Conservation (phyloP, 768 basidiomycete genomes). For the Pulveroboletus sp. region DNA sequence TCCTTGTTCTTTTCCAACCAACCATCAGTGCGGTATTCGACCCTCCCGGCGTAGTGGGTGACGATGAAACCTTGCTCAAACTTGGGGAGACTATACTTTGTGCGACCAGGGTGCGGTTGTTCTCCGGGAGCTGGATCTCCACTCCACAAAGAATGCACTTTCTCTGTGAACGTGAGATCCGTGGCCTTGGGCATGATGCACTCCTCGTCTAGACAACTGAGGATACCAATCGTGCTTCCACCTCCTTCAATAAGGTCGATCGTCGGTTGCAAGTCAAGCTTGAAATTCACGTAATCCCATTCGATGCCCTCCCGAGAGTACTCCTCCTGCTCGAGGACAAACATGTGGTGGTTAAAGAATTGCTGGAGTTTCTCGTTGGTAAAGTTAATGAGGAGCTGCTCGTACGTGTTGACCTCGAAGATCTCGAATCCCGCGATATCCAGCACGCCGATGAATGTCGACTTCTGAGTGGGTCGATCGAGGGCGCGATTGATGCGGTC, state of each 20-base stretch:
- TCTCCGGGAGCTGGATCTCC: conserved; percentile 40
- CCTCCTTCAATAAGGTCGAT: conserved; percentile 95
- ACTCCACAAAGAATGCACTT: conserved; percentile 77
- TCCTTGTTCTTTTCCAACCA: conserved; percentile 99
- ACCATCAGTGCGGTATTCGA: conserved; percentile 92
- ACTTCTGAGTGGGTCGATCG: conserved; percentile 87
- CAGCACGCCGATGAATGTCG: conserved; percentile 94
- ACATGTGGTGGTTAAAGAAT: conserved; percentile 99
- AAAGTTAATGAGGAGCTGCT: conserved; percentile 97
- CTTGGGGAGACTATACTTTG: conserved; percentile 81
- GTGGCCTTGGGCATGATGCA: conserved; percentile 99
- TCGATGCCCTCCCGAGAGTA: conserved; percentile 94
- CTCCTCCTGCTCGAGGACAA: conserved; percentile 98
- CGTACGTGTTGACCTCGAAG: conserved; percentile 90
- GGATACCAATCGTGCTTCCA: conserved; percentile 70
- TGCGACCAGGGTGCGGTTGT: conserved; percentile 63
- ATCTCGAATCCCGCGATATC: conserved; percentile 99
- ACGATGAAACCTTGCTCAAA: conserved; percentile 95
- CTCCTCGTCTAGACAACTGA: conserved; percentile 93
- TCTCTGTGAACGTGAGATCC: conserved; percentile 91
- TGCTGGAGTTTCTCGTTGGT: conserved; percentile 99
- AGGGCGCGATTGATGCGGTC: conserved; percentile 93
- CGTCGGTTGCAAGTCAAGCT: conserved; percentile 94
- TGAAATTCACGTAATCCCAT: conserved; percentile 98
- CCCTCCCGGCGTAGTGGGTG: conserved; percentile 93